phyloP scores from a whole-genome alignment of 495 filamentous ascomycete genomes.

The Hypoxylon fragiforme region DNA sequence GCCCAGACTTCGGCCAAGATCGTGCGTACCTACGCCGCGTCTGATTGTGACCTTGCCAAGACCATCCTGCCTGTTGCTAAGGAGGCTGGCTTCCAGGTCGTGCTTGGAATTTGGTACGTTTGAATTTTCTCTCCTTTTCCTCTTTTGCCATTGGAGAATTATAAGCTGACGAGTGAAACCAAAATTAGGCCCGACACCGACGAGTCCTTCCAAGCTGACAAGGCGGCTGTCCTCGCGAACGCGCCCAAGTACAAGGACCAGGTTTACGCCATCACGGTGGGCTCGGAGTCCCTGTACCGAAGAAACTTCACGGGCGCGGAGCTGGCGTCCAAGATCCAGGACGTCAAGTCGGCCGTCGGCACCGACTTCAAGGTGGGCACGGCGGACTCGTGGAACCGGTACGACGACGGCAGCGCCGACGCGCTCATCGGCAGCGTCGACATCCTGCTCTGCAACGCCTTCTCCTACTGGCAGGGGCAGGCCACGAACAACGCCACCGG shows the following conservation, averaged over 20 bases:
- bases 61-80: constrained; percentile 73
- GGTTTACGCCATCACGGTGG: constrained; percentile 76
- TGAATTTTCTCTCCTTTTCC: neutral
- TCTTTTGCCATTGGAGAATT: neutral
- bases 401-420: constrained; percentile 72
- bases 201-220: constrained; percentile 65
- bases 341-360: constrained; percentile 58
- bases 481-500: constrained; percentile 62
- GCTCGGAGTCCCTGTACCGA: constrained; percentile 77
- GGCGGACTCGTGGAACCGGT: constrained; percentile 84
- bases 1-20: constrained; percentile 46
- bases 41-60: constrained; percentile 67
- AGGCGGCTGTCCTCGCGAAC: constrained; percentile 57
- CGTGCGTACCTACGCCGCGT: constrained; percentile 72
- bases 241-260: constrained; percentile 54
- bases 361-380: constrained; percentile 66
- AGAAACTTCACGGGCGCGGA: constrained; percentile 66
- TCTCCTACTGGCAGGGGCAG: constrained; percentile 81
- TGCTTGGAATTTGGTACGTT: constrained; percentile 74
- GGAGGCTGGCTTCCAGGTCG: constrained; percentile 70
- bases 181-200: constrained; percentile 66
- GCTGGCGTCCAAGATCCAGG: constrained; percentile 65
- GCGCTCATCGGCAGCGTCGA: constrained; percentile 64
- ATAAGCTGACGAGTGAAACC: constrained; percentile 1
- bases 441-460: constrained; percentile 78